Evolutionary conservation across 2,329 filamentous ascomycete genomes (phyloP), one percentile per base, ranked within the genome.

Genomic region (Verticillium tricorpus): DNA sequence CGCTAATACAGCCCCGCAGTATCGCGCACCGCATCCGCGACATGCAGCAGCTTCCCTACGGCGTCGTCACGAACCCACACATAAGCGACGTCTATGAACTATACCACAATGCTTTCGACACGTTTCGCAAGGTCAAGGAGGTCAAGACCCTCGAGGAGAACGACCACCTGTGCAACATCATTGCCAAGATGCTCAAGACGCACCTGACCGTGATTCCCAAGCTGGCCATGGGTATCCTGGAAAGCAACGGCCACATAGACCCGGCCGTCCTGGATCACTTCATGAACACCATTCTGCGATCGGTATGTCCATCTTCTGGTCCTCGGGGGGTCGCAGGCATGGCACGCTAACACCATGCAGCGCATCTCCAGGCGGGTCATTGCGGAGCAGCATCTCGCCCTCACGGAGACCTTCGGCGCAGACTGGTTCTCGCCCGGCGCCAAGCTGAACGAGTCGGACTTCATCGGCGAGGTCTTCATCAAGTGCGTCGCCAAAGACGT

Each of bases 71-170:
- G n/a, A 99, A 99, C 70, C 87, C 87, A 7, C 92, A 99, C 74
- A 91, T 99, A 65, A 92, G 91, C 72, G 89, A 96, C 67, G 95
- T 98, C 37, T 99, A 99, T 77, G 92, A 98, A 73, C 84, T 97
- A 7, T 99, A 99, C 80, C 96, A 97, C 77, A 88, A 89, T 67
- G 94, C 95, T n/a, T 99, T 99, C 70, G 95, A 99, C 73, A 88
- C 83, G 60, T 90, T 98, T 66, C 90, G 95, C 57, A 89, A 90
- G 67, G 82, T 97, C 50, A 88, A 89, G 58, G 92, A 97, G 71
- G 88, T 99, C 68, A 89, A 89, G 70, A 90, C 87, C 0, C 78
- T 97, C 39, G 90, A 96, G 35, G 94, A 98, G 70, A 99, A 99
- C 73, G 93, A 97, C 67, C 80, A 76, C 54, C 89, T 96, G 69